Conservation (phyloP, 352 stramenopile species). For the Phytopythium vexans region DNA sequence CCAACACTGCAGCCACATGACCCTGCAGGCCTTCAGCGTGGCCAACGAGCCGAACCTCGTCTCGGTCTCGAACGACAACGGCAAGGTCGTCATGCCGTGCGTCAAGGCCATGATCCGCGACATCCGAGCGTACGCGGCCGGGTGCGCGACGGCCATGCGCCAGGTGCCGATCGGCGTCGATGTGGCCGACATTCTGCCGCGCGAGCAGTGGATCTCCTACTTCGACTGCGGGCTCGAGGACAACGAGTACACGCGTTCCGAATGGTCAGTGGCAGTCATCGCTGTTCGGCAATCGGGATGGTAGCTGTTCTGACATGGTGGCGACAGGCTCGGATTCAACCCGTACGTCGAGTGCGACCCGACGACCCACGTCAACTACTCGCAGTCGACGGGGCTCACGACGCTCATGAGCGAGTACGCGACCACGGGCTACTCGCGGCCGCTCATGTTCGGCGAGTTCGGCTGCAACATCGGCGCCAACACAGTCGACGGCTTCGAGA, state of each 20-base stretch:
- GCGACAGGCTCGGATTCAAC: constrained; percentile 50
- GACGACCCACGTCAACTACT: constrained; percentile 44
- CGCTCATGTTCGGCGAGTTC: constrained; percentile 77
- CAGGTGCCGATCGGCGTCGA: constrained; percentile 64
- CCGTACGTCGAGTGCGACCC: constrained; percentile 71
- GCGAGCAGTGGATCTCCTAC: constrained; percentile 52
- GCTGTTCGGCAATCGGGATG: neutral
- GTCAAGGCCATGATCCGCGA: constrained; percentile 68
- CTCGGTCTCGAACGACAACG: constrained; percentile 17
- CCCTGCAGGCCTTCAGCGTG: constrained; percentile 35
- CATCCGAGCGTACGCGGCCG: constrained; percentile 39
- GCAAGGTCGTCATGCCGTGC: constrained; percentile 40
- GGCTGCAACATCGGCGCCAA: constrained; percentile 66
- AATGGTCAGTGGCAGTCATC: constrained; percentile 28
- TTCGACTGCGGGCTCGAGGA: constrained; percentile 54
- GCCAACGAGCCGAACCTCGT: constrained; percentile 63
- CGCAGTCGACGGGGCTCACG: constrained; percentile 51
- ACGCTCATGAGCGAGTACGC: constrained; percentile 63
- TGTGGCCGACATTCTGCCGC: constrained; percentile 52
- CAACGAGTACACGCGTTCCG: constrained; percentile 47
- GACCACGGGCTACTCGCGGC: constrained; percentile 37
- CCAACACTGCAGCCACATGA: too few species aligned
- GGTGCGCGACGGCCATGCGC: constrained; percentile 35
- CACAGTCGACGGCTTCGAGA: constrained; percentile 65
- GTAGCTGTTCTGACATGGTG: neutral